Percentiles rank a stretch among this genome's conserved stretches.
Evolutionary conservation across 2,329 filamentous ascomycete genomes (phyloP).

Genomic region (Fusarium sarcochroum): DNA sequence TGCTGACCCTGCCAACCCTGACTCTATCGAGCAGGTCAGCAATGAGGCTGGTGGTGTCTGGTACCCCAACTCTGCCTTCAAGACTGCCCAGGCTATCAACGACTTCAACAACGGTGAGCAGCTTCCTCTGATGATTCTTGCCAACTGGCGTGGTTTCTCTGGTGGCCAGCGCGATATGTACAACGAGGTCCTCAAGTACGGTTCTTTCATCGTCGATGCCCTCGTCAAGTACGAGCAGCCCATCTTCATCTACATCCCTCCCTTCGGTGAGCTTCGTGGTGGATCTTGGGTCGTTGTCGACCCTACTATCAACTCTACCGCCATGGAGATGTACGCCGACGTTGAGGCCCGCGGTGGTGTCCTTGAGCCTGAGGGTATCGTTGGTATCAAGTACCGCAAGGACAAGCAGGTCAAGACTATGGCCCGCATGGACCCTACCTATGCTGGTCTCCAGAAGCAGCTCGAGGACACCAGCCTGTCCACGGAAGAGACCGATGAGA

Average conservation of each 20-base stretch:
- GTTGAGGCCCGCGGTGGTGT: constrained; percentile 96
- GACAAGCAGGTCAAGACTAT: constrained; percentile 98
- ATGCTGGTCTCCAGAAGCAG: constrained; percentile 86
- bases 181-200: constrained; percentile 99
- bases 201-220: constrained; percentile 98
- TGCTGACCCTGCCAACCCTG: constrained; percentile 96
- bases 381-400: constrained; percentile 98
- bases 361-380: constrained; percentile 96
- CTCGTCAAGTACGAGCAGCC: constrained; percentile 99
- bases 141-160: constrained; percentile 99
- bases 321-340: constrained; percentile 99
- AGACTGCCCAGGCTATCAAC: constrained; percentile 98
- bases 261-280: constrained; percentile 95
- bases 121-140: constrained; percentile 97
- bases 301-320: constrained; percentile 95
- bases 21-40: constrained; percentile 95
- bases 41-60: constrained; percentile 98
- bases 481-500: constrained; percentile 79
- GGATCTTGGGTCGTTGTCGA: constrained; percentile 99
- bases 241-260: constrained; percentile 98
- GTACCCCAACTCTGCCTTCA: constrained; percentile 99
- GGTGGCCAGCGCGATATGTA: constrained; percentile 99
- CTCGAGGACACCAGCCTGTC: constrained; percentile 73
- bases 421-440: constrained; percentile 89
- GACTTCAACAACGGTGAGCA: constrained; percentile 99